Evolutionary conservation across 2,329 filamentous ascomycete species (phyloP), one percentile per base, ranked within the genome.

Genomic region (Teratosphaeria nubilosa): DNA sequence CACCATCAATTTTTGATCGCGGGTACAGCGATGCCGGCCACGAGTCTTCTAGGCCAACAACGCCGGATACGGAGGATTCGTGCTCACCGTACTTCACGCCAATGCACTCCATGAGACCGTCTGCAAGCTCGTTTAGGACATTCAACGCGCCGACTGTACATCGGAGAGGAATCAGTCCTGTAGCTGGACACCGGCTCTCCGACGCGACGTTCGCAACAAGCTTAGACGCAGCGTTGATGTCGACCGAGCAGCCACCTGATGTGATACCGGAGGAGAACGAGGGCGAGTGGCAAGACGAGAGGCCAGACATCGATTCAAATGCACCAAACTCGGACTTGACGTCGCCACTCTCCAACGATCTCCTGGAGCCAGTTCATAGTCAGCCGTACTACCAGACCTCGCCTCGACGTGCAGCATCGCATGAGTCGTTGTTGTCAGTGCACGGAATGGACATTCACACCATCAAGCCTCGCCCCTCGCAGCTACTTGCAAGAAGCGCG

Each of bases 391-490:
- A 76, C 74, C 56, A 67, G 25, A 72, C 69, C 52, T 72, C 73
- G 2, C 51, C 91, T 3, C 87, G 83, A 48, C 85, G 87, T 32
- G 80, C 84, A 2, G 70, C 84, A 1, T 96, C 91, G 1, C 90
- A 95, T 65, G 91, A 96, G 70, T 95, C 90, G 20, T 86, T 96
- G 61, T 82, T 96, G 64, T 96, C 91, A 0, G 81, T 96, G 1
- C 84, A 86, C 0, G 91, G 90, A 1, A 86, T 96, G 71, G 92
- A 96, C 69, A 95, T 96, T 54, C 91, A 95, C 70, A 72, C 70
- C 2, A 78, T 95, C 4, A 86, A 86, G 66, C 80, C 81, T 1
- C 83, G 88, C 3, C 89, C 90, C 0, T 89, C 87, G 34, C 89
- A 95, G 66, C 80, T 94, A 59, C 82, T 86, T 20, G 76, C 76